A percentile compares a stretch with the other conserved stretches of the same genome.
Evolutionary conservation across 805 yeast genomes (phyloP).

Genomic region (Ogataea methylovora): DNA sequence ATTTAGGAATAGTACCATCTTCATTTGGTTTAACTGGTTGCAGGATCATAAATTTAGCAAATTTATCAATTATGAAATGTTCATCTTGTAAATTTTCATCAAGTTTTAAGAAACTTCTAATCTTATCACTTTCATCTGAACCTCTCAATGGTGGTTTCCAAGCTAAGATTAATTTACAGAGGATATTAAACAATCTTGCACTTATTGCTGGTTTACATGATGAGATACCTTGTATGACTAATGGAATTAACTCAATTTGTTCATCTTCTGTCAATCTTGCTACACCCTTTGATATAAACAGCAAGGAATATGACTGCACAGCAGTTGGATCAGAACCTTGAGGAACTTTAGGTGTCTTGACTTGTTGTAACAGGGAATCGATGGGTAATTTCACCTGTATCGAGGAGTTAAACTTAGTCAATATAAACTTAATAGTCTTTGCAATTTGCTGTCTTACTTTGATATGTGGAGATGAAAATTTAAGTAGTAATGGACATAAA

Average conservation of each 20-base stretch:
- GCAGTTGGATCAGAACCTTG: constrained; percentile 34
- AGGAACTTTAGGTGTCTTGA: constrained; percentile 43
- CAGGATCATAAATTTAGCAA: constrained; percentile 52
- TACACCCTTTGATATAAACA: constrained; percentile 63
- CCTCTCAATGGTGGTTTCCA: constrained; percentile 47
- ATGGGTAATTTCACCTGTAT: constrained; percentile 55
- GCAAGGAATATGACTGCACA: constrained; percentile 54
- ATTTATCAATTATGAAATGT: constrained; percentile 35
- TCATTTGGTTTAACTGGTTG: constrained; percentile 33
- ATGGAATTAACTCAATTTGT: constrained; percentile 36
- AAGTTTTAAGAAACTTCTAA: constrained; percentile 29
- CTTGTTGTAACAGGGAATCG: constrained; percentile 54
- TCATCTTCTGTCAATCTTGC: constrained; percentile 39
- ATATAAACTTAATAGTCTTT: constrained; percentile 56
- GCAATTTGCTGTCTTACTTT: constrained; percentile 58
- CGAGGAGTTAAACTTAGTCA: constrained; percentile 58
- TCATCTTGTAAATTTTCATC: constrained; percentile 30
- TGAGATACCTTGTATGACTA: constrained; percentile 39
- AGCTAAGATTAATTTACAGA: constrained; percentile 42
- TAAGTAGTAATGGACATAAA: constrained; percentile 71
- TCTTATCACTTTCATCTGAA: constrained; percentile 30
- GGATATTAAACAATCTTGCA: constrained; percentile 55
- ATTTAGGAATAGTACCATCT: constrained; percentile 33
- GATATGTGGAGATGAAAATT: constrained; percentile 63
- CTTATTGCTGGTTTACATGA: constrained; percentile 20